Base-by-base conservation (phyloP, 257 asterid genomes). In the Buddleja alternifolia region DNA sequence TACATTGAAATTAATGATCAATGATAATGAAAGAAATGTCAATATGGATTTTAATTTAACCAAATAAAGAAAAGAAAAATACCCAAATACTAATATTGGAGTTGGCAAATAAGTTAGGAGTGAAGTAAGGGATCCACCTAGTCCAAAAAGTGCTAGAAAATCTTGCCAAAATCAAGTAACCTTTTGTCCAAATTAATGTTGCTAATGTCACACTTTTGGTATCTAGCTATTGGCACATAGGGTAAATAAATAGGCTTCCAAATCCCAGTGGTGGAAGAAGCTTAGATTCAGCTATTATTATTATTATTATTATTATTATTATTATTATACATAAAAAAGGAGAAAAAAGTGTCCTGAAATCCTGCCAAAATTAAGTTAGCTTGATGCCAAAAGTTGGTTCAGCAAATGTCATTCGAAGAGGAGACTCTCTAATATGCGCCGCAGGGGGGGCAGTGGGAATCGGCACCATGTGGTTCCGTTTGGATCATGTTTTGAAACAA, bases 91-190 rank as follows among this genome's bases (percentile, higher is more conserved):
- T n/a, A 23, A 20, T n/a, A 5, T 11, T 47, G 15, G 54, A 4
- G 24, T 1, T 12, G 3, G 17, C 11, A 11, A 55, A 55, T 53
- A 53, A 23, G 59, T 21, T 23, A 34, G 50, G 52, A 67, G 34
- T 55, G 3, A 14, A 21, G 51, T n/a, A 11, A 55, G 71, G 69
- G 66, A 47, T 63, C 63, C 57, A 58, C n/a, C 56, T 32, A 53
- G 55, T 50, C 73, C 32, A 55, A 19, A 63, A 78, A 60, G 41
- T 50, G 36, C 20, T 42, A 44, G 60, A 58, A 70, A 62, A 67
- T 75, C 36, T 67, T 50, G 66, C 73, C 75, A 57, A 79, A 79
- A 67, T 71, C 73, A 67, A 75, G 75, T 42, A 62, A 48, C 34
- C 60, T 75, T 56, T 67, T 62, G 60, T 60, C 44, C 66, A 63